Evolutionary conservation across 1,284 basidiomycete species (phyloP).

Genomic region (Neotropicomus parvogracilis): DNA sequence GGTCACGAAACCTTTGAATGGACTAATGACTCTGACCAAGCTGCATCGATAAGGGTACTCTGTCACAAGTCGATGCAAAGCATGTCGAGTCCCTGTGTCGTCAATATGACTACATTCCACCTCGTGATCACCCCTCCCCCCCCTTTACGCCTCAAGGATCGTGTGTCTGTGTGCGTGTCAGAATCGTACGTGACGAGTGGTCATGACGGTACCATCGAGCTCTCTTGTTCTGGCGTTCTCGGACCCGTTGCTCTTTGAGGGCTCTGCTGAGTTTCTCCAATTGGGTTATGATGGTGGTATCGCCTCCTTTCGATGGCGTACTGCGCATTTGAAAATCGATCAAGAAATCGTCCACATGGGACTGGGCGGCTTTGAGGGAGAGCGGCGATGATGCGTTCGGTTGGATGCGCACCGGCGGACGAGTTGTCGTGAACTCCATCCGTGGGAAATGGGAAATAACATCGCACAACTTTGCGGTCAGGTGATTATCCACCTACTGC

Average conservation of each 20-base stretch:
- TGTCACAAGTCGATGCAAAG: too few relatives aligned
- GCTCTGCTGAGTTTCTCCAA: slow-evolving; percentile 51
- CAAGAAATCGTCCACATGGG: slow-evolving; percentile 43
- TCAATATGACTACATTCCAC: too few relatives aligned
- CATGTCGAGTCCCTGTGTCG: too few relatives aligned
- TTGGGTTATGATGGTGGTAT: slow-evolving; percentile 52
- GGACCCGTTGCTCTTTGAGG: slow-evolving; percentile 38
- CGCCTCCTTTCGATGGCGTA: slow-evolving; percentile 41
- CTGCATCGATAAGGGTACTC: too few relatives aligned
- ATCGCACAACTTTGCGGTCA: slow-evolving; percentile 2
- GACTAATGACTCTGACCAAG: too few relatives aligned
- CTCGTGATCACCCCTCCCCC: background rate
- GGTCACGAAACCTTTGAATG: too few relatives aligned
- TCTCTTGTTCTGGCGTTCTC: slow-evolving; percentile 21
- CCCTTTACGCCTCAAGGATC: background rate
- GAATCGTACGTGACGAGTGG: background rate
- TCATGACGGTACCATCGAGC: slow-evolving; percentile 2
- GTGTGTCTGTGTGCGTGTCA: slow-evolving; percentile 5
- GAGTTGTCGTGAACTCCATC: slow-evolving; percentile 24
- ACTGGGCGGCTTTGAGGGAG: slow-evolving; percentile 38
- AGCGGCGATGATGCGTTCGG: slow-evolving; percentile 35
- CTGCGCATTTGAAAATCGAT: slow-evolving; percentile 45
- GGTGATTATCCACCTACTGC: slow-evolving; percentile 10
- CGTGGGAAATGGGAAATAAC: background rate
- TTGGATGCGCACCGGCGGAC: slow-evolving; percentile 47